Percentiles rank a stretch among this genome's conserved stretches.
Evolutionary conservation across 495 filamentous ascomycete species (phyloP).

Genomic region (Trypethelium eluteriae): DNA sequence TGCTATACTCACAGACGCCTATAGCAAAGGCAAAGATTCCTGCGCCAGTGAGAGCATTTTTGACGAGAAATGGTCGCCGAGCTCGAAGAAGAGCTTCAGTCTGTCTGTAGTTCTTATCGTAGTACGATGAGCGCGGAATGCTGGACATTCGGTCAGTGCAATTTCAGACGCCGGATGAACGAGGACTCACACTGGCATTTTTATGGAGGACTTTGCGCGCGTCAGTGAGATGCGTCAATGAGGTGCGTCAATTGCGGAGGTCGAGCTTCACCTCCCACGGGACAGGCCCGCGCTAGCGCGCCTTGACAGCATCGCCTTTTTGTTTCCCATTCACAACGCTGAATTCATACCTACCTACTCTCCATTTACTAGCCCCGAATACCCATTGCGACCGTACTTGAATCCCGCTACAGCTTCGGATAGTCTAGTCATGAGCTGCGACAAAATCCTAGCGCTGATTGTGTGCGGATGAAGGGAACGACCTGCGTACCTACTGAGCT

Average conservation of each 20-base stretch:
- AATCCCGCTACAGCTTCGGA: not conserved
- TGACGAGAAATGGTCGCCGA: conserved; percentile 81
- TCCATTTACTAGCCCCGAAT: not conserved
- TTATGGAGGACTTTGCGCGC: not conserved
- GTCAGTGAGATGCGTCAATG: not conserved
- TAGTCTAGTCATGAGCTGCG: conserved; percentile 2
- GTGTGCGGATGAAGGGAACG: conserved; percentile 1
- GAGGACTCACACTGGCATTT: conserved; percentile 3
- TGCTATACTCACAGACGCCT: conserved; percentile 64
- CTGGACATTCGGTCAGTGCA: conserved; percentile 36
- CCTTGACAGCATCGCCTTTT: not conserved
- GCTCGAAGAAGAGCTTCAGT: conserved; percentile 80
- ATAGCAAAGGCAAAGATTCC: conserved; percentile 61
- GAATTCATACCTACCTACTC: no score
- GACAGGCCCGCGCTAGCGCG: not conserved
- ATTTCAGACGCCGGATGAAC: not conserved
- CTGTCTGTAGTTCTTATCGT: conserved; percentile 74
- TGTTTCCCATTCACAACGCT: not conserved
- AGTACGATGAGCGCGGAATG: conserved; percentile 73
- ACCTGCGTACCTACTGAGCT: not conserved
- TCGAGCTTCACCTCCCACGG: not conserved
- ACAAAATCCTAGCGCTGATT: not conserved
- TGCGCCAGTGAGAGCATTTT: conserved; percentile 71
- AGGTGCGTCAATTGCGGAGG: not conserved
- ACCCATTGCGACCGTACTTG: not conserved